Evolutionary conservation across 83 land plant genomes (phyloP).

Genomic region (Larix sibirica): DNA sequence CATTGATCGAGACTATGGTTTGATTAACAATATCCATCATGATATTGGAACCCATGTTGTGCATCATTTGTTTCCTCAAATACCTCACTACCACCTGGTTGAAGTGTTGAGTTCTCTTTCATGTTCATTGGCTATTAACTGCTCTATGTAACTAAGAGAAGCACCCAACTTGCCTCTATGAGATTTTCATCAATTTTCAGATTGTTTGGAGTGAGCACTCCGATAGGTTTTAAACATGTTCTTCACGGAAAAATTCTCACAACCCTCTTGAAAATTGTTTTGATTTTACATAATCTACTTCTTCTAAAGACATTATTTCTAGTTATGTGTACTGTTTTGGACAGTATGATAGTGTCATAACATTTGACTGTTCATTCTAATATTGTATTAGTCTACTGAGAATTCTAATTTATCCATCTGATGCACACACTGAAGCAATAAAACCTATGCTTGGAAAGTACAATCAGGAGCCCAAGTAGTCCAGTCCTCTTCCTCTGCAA

Average conservation of each 20-base stretch:
- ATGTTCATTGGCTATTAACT: neutral
- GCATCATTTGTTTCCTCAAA: slow-evolving; percentile 96
- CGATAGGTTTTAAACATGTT: neutral
- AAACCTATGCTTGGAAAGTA: slow-evolving; percentile 84
- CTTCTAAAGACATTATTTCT: neutral
- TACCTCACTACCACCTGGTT: slow-evolving; percentile 81
- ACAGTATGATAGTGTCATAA: neutral
- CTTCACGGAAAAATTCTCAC: neutral
- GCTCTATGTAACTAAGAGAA: neutral
- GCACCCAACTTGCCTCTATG: neutral
- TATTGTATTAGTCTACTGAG: neutral
- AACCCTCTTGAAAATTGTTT: neutral
- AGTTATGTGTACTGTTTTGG: neutral
- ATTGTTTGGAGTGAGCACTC: too few species aligned
- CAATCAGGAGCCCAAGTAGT: slow-evolving; percentile 79
- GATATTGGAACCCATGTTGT: slow-evolving; percentile 96
- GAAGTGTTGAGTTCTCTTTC: slow-evolving; percentile 66
- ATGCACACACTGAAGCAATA: slow-evolving; percentile 66
- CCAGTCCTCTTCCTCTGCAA: slow-evolving; percentile 71
- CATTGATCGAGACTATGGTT: slow-evolving; percentile 80
- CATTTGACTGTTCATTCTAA: neutral
- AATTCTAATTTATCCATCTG: too few species aligned
- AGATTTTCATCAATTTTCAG: too few species aligned
- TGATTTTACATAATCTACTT: neutral
- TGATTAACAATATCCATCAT: slow-evolving; percentile 84